Evolutionary conservation across 495 filamentous ascomycete species (phyloP), one percentile per base, ranked within the genome.

Genomic region (Penicillium samsonianum): DNA sequence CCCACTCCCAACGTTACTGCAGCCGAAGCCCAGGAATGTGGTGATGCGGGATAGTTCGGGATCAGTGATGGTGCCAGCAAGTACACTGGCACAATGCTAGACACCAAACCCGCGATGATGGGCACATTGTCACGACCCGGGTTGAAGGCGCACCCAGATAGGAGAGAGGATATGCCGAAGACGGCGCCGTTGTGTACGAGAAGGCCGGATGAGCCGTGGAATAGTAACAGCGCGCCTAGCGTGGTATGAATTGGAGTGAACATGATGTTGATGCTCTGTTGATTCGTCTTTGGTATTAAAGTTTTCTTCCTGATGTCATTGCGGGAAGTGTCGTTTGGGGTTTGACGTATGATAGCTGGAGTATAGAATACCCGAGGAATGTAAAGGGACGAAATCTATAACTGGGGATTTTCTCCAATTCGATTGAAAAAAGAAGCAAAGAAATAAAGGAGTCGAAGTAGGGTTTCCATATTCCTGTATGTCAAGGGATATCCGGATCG

Each of bases 211-310:
- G 81, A 82, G 33, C 78, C 73, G 53, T 82, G 76, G 61, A 78
- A 80, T 44, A 86, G 72, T 37, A 86, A 63, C 2, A 84, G 55
- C 1, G 83, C 82, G 5, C 83, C 83, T 11, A 84, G 55, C 10
- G 78, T 73, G 7, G 83, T 82, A 53, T 84, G 74, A 11, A 85
- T 50, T 0, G 83, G 82, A 0, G 83, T 85, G 61, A 85, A 85
- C 83, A 86, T 86, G 23, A 22, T 56, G 26, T n/a, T 25, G 20
- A 59, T 16, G 30, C 26, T 50, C 26, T 23, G 47, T 61, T 31
- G 57, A 57, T 38, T 60, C 42, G 37, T 43, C 23, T 19, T 30
- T 23, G 35, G 3, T 41, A 61, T 60, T 50, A 61, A 59, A 61
- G 48, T 64, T 62, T 61, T 31, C 23, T 5, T 28, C 17, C n/a